These are phyloP conservation scores for Knoxdaviesia proteae DNA, from an alignment of 2,329 filamentous ascomycete species.

Conservation along the genomic window DNA sequence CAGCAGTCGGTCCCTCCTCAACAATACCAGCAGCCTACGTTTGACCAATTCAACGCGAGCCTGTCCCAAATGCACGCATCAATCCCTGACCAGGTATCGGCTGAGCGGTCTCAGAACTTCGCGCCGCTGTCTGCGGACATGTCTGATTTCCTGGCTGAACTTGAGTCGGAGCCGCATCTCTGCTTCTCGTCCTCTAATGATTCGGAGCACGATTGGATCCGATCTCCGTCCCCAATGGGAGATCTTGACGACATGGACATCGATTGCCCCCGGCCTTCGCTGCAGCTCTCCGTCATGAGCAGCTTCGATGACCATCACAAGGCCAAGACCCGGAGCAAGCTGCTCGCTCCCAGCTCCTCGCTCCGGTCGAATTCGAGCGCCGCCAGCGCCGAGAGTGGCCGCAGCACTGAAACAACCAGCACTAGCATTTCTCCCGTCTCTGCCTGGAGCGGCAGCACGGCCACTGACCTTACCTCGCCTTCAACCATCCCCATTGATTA, in stretches of 20 bases:
- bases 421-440: slow-evolving; percentile 26
- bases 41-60: too few relatives aligned
- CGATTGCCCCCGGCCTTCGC: too few relatives aligned
- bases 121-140: too few relatives aligned
- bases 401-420: slow-evolving; percentile 15
- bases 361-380: slow-evolving; percentile 23
- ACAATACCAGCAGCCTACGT: too few relatives aligned
- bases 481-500: too few relatives aligned
- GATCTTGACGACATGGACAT: too few relatives aligned
- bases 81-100: too few relatives aligned
- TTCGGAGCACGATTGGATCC: slow-evolving; percentile 6
- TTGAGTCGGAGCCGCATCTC: not conserved
- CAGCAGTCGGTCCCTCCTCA: too few relatives aligned
- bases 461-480: too few relatives aligned
- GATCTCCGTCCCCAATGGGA: slow-evolving; percentile 8
- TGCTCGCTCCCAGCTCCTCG: slow-evolving; percentile 24
- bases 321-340: slow-evolving; percentile 15
- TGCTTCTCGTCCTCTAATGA: slow-evolving; percentile 8
- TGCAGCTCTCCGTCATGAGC: not conserved
- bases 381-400: slow-evolving; percentile 18
- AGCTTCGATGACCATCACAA: slow-evolving; percentile 5
- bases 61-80: too few relatives aligned
- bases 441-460: slow-evolving; percentile 13
- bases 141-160: not conserved
- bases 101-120: too few relatives aligned